A percentile compares a stretch with the other conserved stretches of the same genome.
phyloP scores from a whole-genome alignment of 2,329 filamentous ascomycete species.

The Aspergillus uvarum region DNA sequence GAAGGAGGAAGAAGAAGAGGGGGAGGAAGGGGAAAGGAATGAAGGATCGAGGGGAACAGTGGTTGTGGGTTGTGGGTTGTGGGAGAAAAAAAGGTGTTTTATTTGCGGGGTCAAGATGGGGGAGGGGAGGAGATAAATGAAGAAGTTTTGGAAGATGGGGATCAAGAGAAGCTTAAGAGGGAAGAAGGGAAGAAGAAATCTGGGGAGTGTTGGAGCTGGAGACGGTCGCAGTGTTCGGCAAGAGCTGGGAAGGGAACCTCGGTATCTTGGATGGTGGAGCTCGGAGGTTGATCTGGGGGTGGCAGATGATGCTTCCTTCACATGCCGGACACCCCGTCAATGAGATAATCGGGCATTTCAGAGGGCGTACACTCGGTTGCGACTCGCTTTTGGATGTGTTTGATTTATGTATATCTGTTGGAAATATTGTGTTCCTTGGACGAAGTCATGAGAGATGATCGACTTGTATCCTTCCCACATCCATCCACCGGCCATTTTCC shows the following conservation, averaged over 20 bases:
- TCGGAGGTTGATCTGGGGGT: conserved; percentile 23
- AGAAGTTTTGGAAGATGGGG: conserved; percentile 6
- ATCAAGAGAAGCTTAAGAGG: conserved; percentile 11
- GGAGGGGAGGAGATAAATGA: conserved; percentile 9
- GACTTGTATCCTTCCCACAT: neutral
- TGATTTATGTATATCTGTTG: neutral
- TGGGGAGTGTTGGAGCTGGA: conserved; percentile 15
- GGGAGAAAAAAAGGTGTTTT: neutral
- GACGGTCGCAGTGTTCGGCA: conserved; percentile 33
- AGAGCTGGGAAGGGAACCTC: conserved; percentile 29
- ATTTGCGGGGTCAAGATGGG: conserved; percentile 2
- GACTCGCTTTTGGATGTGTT: neutral
- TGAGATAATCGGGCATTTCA: conserved; percentile 1
- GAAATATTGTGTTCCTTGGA: no score
- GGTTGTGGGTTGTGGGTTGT: no score
- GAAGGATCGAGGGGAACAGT: conserved; percentile 12
- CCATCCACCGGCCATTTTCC: neutral
- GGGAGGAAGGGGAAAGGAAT: conserved; percentile 3
- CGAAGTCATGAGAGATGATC: neutral
- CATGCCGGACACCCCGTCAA: conserved; percentile 30
- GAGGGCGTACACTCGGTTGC: neutral
- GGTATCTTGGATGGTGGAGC: conserved; percentile 29
- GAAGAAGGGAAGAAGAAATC: conserved; percentile 24
- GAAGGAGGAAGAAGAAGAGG: conserved; percentile 16
- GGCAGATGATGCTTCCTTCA: conserved; percentile 31